Evolutionary conservation across 495 filamentous ascomycete species (phyloP).

Genomic region (Talaromyces liani): DNA sequence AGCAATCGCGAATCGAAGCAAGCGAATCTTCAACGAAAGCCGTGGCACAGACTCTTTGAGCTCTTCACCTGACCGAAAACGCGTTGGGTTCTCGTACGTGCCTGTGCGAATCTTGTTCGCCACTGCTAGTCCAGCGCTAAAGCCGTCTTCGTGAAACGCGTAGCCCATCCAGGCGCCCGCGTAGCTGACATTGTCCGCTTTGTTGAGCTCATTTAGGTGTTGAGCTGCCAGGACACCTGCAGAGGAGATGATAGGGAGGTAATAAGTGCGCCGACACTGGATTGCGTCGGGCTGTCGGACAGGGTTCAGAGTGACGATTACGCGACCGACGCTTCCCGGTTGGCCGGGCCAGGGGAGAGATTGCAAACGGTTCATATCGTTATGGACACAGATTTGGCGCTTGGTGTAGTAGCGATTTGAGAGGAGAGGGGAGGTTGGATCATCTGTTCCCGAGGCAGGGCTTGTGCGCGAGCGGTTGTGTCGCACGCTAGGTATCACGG

Average conservation of each 20-base stretch:
- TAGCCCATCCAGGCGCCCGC: slow-evolving; percentile 2
- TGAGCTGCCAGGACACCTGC: not conserved
- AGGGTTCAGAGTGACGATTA: not conserved
- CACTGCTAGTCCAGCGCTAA: not conserved
- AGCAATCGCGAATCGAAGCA: not conserved
- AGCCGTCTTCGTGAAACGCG: slow-evolving; percentile 3
- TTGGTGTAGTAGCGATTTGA: not conserved
- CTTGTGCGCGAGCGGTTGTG: not conserved
- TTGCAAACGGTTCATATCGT: not conserved
- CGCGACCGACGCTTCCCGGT: not conserved
- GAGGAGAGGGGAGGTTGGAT: not conserved
- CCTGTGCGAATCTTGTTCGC: not conserved
- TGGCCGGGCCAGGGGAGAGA: not conserved
- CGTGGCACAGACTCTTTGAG: not conserved
- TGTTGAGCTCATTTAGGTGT: not conserved
- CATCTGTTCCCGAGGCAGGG: not conserved
- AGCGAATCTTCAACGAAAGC: not conserved
- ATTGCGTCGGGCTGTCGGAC: not conserved
- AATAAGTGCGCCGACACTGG: not conserved
- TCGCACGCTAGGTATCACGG: not conserved
- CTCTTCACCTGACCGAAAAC: not conserved
- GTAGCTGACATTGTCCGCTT: not conserved
- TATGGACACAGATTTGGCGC: not conserved
- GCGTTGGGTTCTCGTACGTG: not conserved
- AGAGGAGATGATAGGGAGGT: not conserved